Base-by-base conservation (phyloP, 2,329 filamentous ascomycete species). In the Chrysoporthe cubensis region DNA sequence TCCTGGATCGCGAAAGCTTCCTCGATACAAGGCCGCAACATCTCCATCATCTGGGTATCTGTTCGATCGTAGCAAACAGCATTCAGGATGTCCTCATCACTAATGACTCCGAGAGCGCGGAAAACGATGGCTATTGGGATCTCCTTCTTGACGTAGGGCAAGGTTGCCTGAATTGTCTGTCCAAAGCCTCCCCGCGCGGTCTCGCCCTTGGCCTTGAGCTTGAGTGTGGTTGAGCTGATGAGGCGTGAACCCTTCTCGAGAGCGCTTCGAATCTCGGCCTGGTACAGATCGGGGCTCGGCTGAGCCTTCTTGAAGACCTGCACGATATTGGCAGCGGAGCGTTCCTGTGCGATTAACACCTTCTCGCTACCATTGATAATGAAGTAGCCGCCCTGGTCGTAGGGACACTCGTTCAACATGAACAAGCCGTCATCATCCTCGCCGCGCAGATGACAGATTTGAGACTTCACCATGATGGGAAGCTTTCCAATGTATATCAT, bases 351-450 rank as follows among this genome's bases (percentile, higher is more conserved):
- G 75, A 99, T 99, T 73, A 99, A 83, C 32, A 99, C 96, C 85
- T 99, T 99, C 78, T 99, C 96, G 80, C 93, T 97, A 56, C 96
- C 96, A 81, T 99, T 99, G 85, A 99, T 99, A 75, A 99, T 93
- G 77, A 99, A 99, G 80, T 99, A 99, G 72, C 96, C 96, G 73
- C 96, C 96, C 76, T 97, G 96, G 76, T 99, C 96, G 79, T 97
- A 99, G 0, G 96, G 96, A 73, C 96, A 99, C 80, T 99, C 96
- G 76, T 97, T 97, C 79, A 96, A 90, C 59, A 92, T 86, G 78
- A 97, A 98, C 1, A 99, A 85, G 62, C 92, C 91, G 64, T 96
- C 90, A 72, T 98, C 95, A 61, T 88, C 88, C 76, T 96, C 88
- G 72, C 91, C 90, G 73, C 91, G 91, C 73, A 99, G 81, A 72